Evolutionary conservation across 371 early-diverging fungal species (phyloP).

Genomic region (Mucor indicus): DNA sequence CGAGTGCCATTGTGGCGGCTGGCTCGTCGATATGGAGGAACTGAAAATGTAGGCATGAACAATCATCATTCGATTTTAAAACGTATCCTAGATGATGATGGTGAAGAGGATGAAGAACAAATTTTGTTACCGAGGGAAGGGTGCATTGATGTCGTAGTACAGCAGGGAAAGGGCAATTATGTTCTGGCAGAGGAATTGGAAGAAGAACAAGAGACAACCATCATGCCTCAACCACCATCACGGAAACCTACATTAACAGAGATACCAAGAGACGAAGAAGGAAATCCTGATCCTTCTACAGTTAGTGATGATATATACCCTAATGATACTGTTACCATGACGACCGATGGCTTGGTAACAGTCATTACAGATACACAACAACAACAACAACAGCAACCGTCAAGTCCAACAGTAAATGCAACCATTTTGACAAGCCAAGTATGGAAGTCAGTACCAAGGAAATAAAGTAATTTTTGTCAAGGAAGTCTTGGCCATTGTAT

Average conservation of each 20-base stretch:
- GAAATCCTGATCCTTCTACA: too few relatives aligned
- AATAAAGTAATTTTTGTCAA: too few relatives aligned
- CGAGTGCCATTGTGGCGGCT: constrained; percentile 44
- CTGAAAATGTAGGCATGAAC: not conserved
- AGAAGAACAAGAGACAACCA: constrained; percentile 1
- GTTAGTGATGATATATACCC: too few relatives aligned
- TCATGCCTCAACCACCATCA: not conserved
- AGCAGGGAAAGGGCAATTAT: constrained; percentile 47
- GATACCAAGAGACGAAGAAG: too few relatives aligned
- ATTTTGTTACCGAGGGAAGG: constrained; percentile 32
- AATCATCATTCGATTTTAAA: not conserved
- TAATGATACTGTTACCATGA: too few relatives aligned
- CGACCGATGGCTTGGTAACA: too few relatives aligned
- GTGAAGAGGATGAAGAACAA: not conserved
- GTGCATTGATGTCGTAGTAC: constrained; percentile 46
- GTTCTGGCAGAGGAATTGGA: constrained; percentile 28
- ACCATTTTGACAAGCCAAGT: too few relatives aligned
- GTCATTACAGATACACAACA: too few relatives aligned
- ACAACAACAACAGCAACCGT: too few relatives aligned
- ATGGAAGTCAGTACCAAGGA: too few relatives aligned
- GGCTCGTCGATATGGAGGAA: constrained; percentile 10
- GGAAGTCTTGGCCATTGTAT: too few relatives aligned
- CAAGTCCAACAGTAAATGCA: too few relatives aligned
- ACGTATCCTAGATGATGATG: not conserved
- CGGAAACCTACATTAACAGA: not conserved